Base-by-base conservation (phyloP, 345 rosid genomes). In the Linum trigynum region DNA sequence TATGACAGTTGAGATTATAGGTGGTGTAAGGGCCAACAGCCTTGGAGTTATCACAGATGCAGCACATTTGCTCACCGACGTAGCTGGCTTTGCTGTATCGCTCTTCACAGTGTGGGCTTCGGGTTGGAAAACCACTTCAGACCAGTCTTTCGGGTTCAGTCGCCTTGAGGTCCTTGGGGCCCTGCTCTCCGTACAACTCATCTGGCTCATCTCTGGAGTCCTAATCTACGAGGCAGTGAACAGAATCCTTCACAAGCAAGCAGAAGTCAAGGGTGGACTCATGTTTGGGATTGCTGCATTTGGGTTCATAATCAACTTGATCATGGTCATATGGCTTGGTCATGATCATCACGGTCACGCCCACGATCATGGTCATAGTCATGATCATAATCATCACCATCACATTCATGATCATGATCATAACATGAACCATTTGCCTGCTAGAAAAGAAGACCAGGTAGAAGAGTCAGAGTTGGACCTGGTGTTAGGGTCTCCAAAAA, bases 21-120 rank as follows among this genome's bases (percentile, higher is more conserved):
- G 98, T 32, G 96, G 95, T 5, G 38, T 81, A 9, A 84, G 84
- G 72, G 90, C 98, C 32, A 82, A 89, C 76, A 92, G 95, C 50
- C 87, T 92, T 32, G 96, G 96, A 36, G 82, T 85, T 5, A 76
- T 92, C 56, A 78, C 96, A 0, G 96, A 92, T 74, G 96, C 98
- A 62, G 95, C 87, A 0, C 98, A 87, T 80, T 70, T 89, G 84
- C 72, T 87, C 5, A 76, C 85, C 0, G 98, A 92, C 74, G 76
- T 87, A 15, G 85, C 81, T 10, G 96, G 95, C 64, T 77, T 87
- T 39, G 77, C 75, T 37, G 78, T 92, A 53, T 82, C 98, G 39
- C 84, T 92, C 59, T 75, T 89, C 15, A 74, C 92, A 0, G 80
- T 87, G 50, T 80, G 89, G 81, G 89, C 87, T n/a, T 89, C 98